Conservation (phyloP, 2,329 filamentous ascomycete species). For the Coniella lustricola region DNA sequence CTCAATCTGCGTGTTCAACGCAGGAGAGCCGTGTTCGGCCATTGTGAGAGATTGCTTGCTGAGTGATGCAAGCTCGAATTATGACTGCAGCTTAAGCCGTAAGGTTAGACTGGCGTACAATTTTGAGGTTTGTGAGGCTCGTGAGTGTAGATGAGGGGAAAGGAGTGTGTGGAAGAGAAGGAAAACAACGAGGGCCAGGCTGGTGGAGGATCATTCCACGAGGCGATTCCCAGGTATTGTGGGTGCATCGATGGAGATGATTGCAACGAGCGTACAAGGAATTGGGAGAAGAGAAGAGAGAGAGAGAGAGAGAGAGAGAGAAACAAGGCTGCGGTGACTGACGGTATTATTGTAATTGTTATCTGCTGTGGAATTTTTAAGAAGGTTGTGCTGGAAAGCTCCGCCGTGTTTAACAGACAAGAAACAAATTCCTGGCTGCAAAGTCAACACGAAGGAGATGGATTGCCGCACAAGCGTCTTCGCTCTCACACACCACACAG, state of each 20-base stretch:
- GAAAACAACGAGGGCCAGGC: too few relatives aligned
- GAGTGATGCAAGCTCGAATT: slow-evolving; percentile 13
- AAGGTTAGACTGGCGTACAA: slow-evolving; percentile 18
- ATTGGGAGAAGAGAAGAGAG: background rate
- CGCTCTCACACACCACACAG: slow-evolving; percentile 7
- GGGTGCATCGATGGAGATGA: too few relatives aligned
- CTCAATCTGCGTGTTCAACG: slow-evolving; percentile 58
- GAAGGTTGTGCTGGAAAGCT: slow-evolving; percentile 16
- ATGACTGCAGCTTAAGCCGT: slow-evolving; percentile 17
- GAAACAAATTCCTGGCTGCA: slow-evolving; percentile 8
- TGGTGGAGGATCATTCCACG: too few relatives aligned
- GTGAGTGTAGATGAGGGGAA: background rate
- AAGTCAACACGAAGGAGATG: slow-evolving; percentile 12
- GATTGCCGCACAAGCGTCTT: slow-evolving; percentile 15
- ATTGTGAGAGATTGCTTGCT: slow-evolving; percentile 31
- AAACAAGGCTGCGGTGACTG: background rate
- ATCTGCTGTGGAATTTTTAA: background rate
- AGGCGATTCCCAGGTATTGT: too few relatives aligned
- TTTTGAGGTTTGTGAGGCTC: slow-evolving; percentile 2
- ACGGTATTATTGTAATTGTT: slow-evolving; percentile 13
- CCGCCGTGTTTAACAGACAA: slow-evolving; percentile 10
- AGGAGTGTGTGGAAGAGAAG: background rate
- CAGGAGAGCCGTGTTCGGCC: slow-evolving; percentile 51
- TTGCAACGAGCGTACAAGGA: too few relatives aligned
- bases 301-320: background rate